A percentile compares a stretch with the other conserved stretches of the same genome.
Conservation (phyloP, 2,329 filamentous ascomycete genomes). For the Coniochaeta sp. region DNA sequence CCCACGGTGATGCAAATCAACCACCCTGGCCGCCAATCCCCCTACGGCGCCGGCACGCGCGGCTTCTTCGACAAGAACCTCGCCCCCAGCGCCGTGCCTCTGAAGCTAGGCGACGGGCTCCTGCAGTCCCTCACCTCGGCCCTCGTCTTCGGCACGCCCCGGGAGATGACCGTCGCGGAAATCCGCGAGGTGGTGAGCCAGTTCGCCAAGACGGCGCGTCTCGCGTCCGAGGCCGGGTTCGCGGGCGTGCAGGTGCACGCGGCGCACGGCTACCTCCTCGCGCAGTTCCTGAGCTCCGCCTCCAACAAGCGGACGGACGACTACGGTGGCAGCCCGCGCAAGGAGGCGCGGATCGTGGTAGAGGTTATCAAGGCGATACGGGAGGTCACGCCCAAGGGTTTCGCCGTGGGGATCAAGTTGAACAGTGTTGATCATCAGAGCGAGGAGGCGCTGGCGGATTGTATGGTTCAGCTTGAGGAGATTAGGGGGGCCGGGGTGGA, state of each 20-base stretch:
- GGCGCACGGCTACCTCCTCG: conserved; percentile 51
- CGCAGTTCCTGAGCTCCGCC: conserved; percentile 46
- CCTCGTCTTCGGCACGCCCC: conserved; percentile 43
- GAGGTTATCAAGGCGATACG: conserved; percentile 41
- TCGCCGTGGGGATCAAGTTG: conserved; percentile 47
- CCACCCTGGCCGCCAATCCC: conserved; percentile 53
- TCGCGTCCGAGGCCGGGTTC: conserved; percentile 38
- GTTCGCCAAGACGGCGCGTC: conserved; percentile 45
- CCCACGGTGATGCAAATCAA: conserved; percentile 54
- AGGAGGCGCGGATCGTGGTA: conserved; percentile 40
- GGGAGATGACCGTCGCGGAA: conserved; percentile 47
- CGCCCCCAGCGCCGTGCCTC: conserved; percentile 30
- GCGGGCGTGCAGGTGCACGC: conserved; percentile 38
- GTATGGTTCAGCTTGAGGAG: conserved; percentile 49
- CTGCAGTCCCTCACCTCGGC: conserved; percentile 22
- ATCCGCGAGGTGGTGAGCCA: conserved; percentile 44
- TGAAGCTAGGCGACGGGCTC: conserved; percentile 31
- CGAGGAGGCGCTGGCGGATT: conserved; percentile 37
- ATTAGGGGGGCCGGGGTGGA: conserved; percentile 47
- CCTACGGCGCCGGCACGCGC: conserved; percentile 13
- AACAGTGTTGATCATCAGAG: conserved; percentile 52
- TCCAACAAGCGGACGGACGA: conserved; percentile 45
- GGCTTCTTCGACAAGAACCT: conserved; percentile 45
- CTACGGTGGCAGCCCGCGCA: conserved; percentile 45
- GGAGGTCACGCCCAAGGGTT: conserved; percentile 26